Evolutionary conservation across 164 flowering plant genomes (phyloP), one percentile per base, ranked within the genome.

Genomic region (Protea cynaroides): DNA sequence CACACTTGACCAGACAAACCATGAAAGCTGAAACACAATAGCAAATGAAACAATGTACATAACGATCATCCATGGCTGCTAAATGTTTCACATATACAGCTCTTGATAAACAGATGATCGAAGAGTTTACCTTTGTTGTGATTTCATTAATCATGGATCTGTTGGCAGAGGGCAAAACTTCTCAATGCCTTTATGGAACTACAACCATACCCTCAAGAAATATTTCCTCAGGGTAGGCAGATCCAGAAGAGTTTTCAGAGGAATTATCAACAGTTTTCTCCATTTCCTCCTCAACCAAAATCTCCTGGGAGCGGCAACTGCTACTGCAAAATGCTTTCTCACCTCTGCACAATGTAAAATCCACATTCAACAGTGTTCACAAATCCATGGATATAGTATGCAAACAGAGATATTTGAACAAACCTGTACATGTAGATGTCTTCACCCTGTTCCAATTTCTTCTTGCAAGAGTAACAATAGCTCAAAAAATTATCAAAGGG

Each of bases 251-350:
- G 50, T 61, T 66, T 24, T 68, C 65, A 12, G 68, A 25, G 40
- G 77, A 61, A 61, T 60, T 47, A 23, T 64, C 43, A 7, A 57
- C 69, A 36, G 67, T 50, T 55, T 81, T 73, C 65, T 82, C 85
- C 73, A 72, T 68, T 67, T 70, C 81, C 75, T 83, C 95, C 44
- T 88, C 97, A 47, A 79, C 53, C 64, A 79, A 63, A 72, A 91
- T 88, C 82, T 80, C 90, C 78, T 83, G 73, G 43, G 69, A 59
- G 24, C 96, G 80, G 82, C 97, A 92, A 59, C 69, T 75, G 18
- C 66, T 10, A 65, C 97, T 92, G 86, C 97, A 92, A 71, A 92
- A 92, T 58, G 97, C 93, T 61, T 85, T 87, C 81, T 91, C 96
- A 2, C 93, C 97, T 68, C 97, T 86, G 80, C 57, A 72, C 22